These are phyloP conservation scores for Dothideomycetes sp. DNA, from an alignment of 2,329 filamentous ascomycete genomes.

Conservation along the genomic window DNA sequence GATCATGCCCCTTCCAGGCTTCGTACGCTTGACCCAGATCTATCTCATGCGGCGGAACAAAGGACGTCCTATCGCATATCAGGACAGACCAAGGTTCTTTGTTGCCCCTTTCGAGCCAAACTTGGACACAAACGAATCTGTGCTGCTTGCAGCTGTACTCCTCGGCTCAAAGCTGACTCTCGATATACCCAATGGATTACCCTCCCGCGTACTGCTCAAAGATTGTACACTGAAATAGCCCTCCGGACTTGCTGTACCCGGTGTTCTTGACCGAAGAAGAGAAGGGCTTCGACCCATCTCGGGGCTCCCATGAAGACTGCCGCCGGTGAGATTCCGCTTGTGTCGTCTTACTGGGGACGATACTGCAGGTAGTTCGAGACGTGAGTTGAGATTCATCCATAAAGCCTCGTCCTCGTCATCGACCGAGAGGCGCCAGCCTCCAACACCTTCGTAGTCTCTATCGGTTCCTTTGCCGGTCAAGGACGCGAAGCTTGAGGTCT, in stretches of 20 bases:
- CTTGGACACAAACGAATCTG: background rate
- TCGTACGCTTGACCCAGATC: too few species aligned
- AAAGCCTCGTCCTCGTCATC: constrained; percentile 29
- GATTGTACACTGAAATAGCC: constrained; percentile 15
- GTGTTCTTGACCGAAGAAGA: constrained; percentile 5
- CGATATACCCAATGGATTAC: background rate
- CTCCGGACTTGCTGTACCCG: constrained; percentile 16
- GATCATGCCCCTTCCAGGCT: too few species aligned
- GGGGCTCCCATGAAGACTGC: constrained; percentile 13
- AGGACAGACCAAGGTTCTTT: background rate
- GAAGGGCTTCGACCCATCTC: constrained; percentile 1
- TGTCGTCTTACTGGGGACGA: constrained; percentile 7
- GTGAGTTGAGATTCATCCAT: constrained; percentile 33
- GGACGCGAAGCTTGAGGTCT: constrained; percentile 23
- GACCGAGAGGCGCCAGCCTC: constrained; percentile 26
- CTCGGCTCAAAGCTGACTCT: background rate
- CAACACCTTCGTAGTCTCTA: constrained; percentile 33
- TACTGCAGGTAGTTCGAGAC: constrained; percentile 25
- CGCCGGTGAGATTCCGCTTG: constrained; percentile 12
- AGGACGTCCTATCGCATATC: background rate
- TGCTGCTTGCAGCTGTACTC: background rate
- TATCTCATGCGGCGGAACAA: background rate
- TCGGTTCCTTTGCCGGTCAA: constrained; percentile 19
- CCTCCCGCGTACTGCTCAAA: constrained; percentile 1
- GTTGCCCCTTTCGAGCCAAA: background rate